Base-by-base conservation (phyloP, 2,329 filamentous ascomycete genomes). In the Alternaria arborescens region DNA sequence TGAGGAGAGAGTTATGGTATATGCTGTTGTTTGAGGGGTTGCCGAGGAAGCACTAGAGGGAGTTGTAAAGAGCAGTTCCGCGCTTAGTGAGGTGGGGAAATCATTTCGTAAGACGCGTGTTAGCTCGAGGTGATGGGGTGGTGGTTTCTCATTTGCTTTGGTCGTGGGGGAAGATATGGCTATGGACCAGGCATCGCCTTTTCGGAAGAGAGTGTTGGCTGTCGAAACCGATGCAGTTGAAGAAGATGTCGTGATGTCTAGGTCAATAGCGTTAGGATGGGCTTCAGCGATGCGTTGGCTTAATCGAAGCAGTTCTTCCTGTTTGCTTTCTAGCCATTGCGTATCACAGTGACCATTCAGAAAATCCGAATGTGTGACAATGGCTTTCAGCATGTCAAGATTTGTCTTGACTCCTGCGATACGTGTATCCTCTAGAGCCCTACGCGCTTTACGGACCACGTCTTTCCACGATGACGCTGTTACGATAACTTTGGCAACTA, bases 331-430 rank as follows among this genome's bases (percentile, higher is more conserved):
- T 1, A 89, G 78, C 88, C 87, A 88, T 66, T 82, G 82, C 0
- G 86, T 88, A 64, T 87, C 83, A 58, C 83, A 84, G 2, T 63
- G 62, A 8, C 84, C 83, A 0, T 72, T 61, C 0, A 78, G 55
- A 64, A 90, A 89, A 42, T 84, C 82, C 1, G 75, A 65, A 64
- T 85, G 83, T 0, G 77, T 75, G 5, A 87, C 75, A 16, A 89
- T 86, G 0, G 82, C 86, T 40, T 81, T 77, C 1, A 90, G 78
- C 1, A 88, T 73, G 50, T 81, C 77, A 16, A 89, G 65, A 60
- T 88, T 89, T 0, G 87, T 89, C 65, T 85, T 85, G 5, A 89
- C 79, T 1, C 87, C 88, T 0, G 69, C 72, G n/a, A 90, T 81
- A 3, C 71, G 75, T 0, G 85, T 85, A 61, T 89, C 87, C 16